Evolutionary conservation across 2,329 filamentous ascomycete species (phyloP).

Genomic region (Pseudopithomyces maydicus): DNA sequence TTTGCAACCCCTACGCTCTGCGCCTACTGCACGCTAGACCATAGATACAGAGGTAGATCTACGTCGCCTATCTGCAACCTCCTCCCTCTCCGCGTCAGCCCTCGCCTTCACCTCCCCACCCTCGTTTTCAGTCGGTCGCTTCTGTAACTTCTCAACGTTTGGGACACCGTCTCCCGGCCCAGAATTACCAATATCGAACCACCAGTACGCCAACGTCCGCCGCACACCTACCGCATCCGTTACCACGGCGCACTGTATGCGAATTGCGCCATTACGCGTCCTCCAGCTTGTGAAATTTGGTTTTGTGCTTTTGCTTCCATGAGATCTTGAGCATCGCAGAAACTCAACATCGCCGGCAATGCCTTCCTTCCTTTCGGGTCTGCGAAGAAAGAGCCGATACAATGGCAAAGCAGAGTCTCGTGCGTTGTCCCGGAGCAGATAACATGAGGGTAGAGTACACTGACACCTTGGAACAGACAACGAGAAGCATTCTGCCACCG

Average conservation of each 20-base stretch:
- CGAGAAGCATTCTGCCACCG: conserved; percentile 13
- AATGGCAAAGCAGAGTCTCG: conserved; percentile 62
- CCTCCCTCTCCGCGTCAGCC: neutral
- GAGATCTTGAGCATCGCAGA: conserved; percentile 1
- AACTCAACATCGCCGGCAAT: conserved; percentile 31
- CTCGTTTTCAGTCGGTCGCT: conserved; percentile 20
- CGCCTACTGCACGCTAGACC: conserved; percentile 1
- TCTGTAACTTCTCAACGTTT: conserved; percentile 24
- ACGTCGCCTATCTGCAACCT: neutral
- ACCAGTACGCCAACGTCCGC: neutral
- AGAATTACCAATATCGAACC: neutral
- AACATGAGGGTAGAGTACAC: neutral
- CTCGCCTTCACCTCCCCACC: conserved; percentile 2
- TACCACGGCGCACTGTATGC: conserved; percentile 31
- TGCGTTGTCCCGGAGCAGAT: neutral
- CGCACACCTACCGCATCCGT: conserved; percentile 14
- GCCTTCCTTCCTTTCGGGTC: conserved; percentile 72
- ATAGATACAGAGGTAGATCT: conserved; percentile 6
- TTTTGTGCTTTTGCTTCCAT: conserved; percentile 1
- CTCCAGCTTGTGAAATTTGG: conserved; percentile 9
- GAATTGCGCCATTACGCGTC: conserved; percentile 16
- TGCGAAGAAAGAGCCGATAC: conserved; percentile 76
- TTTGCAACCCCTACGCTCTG: conserved; percentile 1
- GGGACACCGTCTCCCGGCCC: neutral
- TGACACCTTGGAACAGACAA: neutral